Evolutionary conservation across 768 basidiomycete species (phyloP), one percentile per base, ranked within the genome.

Genomic region (Sistotremastrum suecicum): DNA sequence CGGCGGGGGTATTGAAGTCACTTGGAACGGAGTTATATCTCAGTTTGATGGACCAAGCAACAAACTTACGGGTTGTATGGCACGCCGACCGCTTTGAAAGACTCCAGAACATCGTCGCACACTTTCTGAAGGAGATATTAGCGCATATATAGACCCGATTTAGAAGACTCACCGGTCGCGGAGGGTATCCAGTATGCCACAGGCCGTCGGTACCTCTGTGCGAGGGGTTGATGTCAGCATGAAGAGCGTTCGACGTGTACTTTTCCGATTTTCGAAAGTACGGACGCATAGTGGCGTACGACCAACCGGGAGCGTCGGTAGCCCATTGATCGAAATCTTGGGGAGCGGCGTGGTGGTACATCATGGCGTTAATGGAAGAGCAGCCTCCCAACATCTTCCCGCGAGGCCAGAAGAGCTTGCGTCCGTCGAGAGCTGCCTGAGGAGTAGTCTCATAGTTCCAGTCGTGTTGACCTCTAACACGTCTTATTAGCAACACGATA

Each of bases 241-340:
- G 74, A 5, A 64, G 55, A 0, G 69, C 60, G 49, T 76, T 66
- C 3, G 74, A 71, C 37, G 62, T 62, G 52, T 68, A 82, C 11
- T 62, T 67, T 56, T 85, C 81, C 39, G 83, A 81, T 57, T 80
- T 84, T 34, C 56, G 66, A 54, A 84, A 77, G 52, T 81, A 84
- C 20, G 20, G 20, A 20, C 20, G 20, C 20, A 20, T 20, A 20
- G 20, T 20, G 20, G 20, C 20, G 20, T 20, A 20, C 20, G 20
- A 20, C 20, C 20, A 20, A 20, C n/a, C 20, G 31, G 28, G 6
- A 31, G 3, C 33, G 34, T 7, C 45, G 43, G 7, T 6, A 39
- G 72, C 75, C 71, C 78, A 82, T 57, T 82, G 72, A 50, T 83
- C 75, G 45, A 74, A 83, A 53, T 84, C 82, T 2, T 71, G 71